These are phyloP conservation scores for Didymella glomerata DNA, from an alignment of 2,329 filamentous ascomycete genomes.

Conservation along the genomic window DNA sequence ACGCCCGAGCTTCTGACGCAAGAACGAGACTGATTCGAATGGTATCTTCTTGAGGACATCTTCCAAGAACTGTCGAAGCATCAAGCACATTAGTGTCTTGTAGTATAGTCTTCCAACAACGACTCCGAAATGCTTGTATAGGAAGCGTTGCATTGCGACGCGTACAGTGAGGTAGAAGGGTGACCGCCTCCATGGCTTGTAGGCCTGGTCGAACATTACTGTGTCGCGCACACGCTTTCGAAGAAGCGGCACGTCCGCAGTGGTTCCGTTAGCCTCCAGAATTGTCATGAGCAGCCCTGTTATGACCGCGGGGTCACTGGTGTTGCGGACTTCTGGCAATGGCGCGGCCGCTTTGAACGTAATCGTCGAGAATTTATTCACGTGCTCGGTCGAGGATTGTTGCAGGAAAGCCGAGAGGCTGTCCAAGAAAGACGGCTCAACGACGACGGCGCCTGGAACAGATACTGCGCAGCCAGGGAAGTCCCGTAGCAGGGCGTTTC, in stretches of 20 bases:
- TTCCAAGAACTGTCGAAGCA: constrained; percentile 59
- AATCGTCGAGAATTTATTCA: constrained; percentile 63
- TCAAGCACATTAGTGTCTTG: constrained; percentile 64
- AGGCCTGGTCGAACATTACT: constrained; percentile 59
- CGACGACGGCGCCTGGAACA: constrained; percentile 54
- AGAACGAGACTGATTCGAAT: constrained; percentile 50
- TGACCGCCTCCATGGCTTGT: constrained; percentile 68
- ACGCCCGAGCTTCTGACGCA: constrained; percentile 64
- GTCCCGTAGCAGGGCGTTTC: constrained; percentile 64
- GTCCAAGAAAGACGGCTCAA: constrained; percentile 56
- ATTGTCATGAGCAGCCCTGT: constrained; percentile 68
- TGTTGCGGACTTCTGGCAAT: constrained; percentile 66
- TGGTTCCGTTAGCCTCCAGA: constrained; percentile 62
- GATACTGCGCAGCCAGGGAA: constrained; percentile 66
- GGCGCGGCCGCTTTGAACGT: constrained; percentile 61
- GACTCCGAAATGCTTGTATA: constrained; percentile 54
- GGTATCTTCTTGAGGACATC: constrained; percentile 45
- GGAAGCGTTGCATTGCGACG: constrained; percentile 63
- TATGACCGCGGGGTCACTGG: constrained; percentile 65
- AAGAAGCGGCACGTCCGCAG: constrained; percentile 51
- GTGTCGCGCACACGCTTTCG: constrained; percentile 70
- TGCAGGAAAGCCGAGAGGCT: constrained; percentile 63
- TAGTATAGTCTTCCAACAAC: constrained; percentile 60
- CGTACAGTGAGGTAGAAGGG: constrained; percentile 70
- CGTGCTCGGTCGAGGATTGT: constrained; percentile 62